Base-by-base conservation (phyloP, 805 yeast species). In the Metschnikowia corniflorae region DNA sequence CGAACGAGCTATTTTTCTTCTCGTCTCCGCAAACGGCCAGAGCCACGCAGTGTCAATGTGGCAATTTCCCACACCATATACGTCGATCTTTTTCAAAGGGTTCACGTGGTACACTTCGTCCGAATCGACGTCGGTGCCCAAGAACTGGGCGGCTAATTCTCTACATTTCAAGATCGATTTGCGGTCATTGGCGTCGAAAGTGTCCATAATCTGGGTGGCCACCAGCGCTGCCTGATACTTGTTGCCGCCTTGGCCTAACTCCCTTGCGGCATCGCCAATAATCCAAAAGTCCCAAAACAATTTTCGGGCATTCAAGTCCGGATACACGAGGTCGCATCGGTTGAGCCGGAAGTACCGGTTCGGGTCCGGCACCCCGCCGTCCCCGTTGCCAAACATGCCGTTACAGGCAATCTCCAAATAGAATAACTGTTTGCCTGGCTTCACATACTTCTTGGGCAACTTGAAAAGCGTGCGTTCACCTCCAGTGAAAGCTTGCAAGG, bases 11-110 rank as follows among this genome's bases (percentile, higher is more conserved):
- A 91, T 78, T 56, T 91, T 91, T 35, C 97, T 76, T 50, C 85
- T 82, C 1, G 97, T 87, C 58, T 93, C 97, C 2, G 95, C 97
- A 68, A 83, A 91, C n/a, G 97, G 97, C 98, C 98, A 91, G 40
- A 88, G 70, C 98, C 98, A 91, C 12, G 97, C 97, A 13, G 97
- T 91, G 55, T 91, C 98, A 50, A 89, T 89, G 59, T 89, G 97
- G 58, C 97, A 93, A 58, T 93, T 86, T 28, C 98, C 98, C 47
- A 93, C 73, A 7, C 86, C 95, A 59, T 68, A 82, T 8, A 89
- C 96, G 39, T 82, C 80, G 40, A 75, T 61, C 36, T 39, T 65
- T 19, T 70, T 66, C 42, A 72, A 70, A 6, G 59, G 49, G 16
- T 47, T 38, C 14, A 27, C 37, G n/a, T 43, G 38, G 35, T 26